Base-by-base conservation (phyloP, 208 protist species). In the Trypanosoma cruzi region DNA sequence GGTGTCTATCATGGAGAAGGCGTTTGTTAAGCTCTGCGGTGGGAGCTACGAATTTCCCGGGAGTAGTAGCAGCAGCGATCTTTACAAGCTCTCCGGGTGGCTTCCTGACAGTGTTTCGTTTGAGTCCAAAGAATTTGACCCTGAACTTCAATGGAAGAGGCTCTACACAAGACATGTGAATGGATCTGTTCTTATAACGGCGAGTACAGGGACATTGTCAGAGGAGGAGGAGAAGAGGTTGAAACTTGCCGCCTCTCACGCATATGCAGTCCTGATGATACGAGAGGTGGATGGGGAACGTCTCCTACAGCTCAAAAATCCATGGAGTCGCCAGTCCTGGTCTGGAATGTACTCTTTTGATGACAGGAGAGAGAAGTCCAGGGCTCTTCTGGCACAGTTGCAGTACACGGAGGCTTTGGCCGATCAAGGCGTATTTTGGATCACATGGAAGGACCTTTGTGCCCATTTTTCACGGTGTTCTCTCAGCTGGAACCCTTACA, bases 1-100 rank as follows among this genome's bases (percentile, higher is more conserved):
- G 93, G 89, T 94, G 20, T 89, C 87, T 14, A 79, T 97, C 58
- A 90, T 95, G 81, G 93, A 97, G 66, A 97, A 97, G 72, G 81
- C 89, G 18, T 92, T 88, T 66, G 83, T 95, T 36, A 97, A 95
- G 72, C 86, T 95, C 11, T 90, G 84, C 65, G 89, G 89, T 5
- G 89, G 88, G 54, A 91, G 79, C 67, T 95, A 97, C 72, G 80
- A 93, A 52, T 95, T 94, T 69, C 84, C 86, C 0, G 92, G 92
- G 32, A 94, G 89, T 67, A 90, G 68, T 40, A 92, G 88, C 73
- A 79, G 77, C 72, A 79, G 75, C n/a, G 92, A 97, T 55, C 70
- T 97, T 24, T 96, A 96, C 81, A 92, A 90, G 64, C 77, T 97
- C 22, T 90, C 77, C 53, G 93, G 90, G 7, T 97, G 89, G 89